Conservation (phyloP, 2,329 filamentous ascomycete species). For the Nothophoma quercina region DNA sequence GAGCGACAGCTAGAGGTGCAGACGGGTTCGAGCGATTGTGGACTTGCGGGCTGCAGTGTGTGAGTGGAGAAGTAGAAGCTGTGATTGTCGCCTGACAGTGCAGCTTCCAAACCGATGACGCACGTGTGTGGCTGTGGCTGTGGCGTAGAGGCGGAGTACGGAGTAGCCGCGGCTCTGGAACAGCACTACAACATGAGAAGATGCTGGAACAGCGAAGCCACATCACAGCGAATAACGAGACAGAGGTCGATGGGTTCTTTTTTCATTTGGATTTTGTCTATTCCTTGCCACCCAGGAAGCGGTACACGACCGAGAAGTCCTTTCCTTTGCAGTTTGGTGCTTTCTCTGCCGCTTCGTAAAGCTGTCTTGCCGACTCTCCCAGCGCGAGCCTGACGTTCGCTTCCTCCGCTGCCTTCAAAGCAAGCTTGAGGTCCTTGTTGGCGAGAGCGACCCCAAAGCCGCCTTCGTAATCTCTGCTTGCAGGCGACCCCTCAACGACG, state of each 20-base stretch:
- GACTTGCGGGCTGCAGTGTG: not conserved
- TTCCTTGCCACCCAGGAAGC: conserved; percentile 58
- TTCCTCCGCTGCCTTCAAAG: conserved; percentile 56
- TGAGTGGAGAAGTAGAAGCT: conserved; percentile 1
- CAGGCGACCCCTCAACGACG: conserved; percentile 78
- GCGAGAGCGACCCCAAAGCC: conserved; percentile 60
- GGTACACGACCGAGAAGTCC: conserved; percentile 61
- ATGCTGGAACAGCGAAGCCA: not conserved
- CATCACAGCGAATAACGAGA: not conserved
- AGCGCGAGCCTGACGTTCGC: conserved; percentile 54
- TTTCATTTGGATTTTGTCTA: conserved; percentile 24
- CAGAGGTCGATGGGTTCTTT: not conserved
- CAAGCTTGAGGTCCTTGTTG: conserved; percentile 59
- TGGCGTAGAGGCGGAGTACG: too few relatives aligned
- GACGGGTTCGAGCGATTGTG: not conserved
- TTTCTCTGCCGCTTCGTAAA: conserved; percentile 56
- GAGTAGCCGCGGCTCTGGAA: not conserved
- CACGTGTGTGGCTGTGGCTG: conserved; percentile 15
- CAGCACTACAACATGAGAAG: not conserved
- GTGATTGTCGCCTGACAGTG: conserved; percentile 12
- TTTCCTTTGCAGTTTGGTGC: conserved; percentile 56
- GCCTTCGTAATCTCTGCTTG: conserved; percentile 71
- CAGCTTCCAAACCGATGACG: conserved; percentile 11
- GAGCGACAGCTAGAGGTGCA: not conserved
- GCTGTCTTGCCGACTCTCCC: conserved; percentile 54